Evolutionary conservation across 139 green algal species (phyloP), one percentile per base, ranked within the genome.

Genomic region (Micractinium conductrix): DNA sequence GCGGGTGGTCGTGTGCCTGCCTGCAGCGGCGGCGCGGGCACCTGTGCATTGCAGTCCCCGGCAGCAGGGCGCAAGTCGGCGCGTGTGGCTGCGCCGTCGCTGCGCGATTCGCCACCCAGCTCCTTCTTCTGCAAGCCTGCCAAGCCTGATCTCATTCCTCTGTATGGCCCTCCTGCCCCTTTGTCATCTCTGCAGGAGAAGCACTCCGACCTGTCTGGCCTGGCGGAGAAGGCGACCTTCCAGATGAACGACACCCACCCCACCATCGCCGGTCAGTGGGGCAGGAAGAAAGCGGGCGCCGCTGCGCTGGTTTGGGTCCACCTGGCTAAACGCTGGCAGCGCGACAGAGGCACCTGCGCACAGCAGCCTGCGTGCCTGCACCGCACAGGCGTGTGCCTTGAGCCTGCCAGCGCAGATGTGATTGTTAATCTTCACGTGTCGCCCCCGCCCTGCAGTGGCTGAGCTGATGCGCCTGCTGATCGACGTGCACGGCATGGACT

Each of bases 181-280:
- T n/a, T n/a, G n/a, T n/a, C n/a, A n/a, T n/a, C n/a, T n/a, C 28
- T 48, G 91, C 90, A 90, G 30, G 92, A 85, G 79, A 89, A 88
- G 62, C 88, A 94, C 81, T 93, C 78, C 75, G 90, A 96, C 70
- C 86, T 93, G 88, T 53, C 72, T 50, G 74, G 78, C 12, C 89
- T 98, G 73, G 93, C 93, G 28, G 89, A 95, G 37, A 98, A 98
- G 91, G 95, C 93, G 0, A 86, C 84, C 53, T 95, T 99, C 89
- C 97, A 99, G 95, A 73, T 82, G 76, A 82, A 99, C 88, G 97
- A 99, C 92, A 99, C 97, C 0, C 97, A 99, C 89, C 97, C 97
- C 80, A 98, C 97, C 74, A 96, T 99, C 73, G 97, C 94, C 6
- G 75, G 75, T 81, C 53, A 43, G 73, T n/a, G n/a, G n/a, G 8